phyloP scores from a whole-genome alignment of 176 grass and related monocot species.

The Secale cereale region DNA sequence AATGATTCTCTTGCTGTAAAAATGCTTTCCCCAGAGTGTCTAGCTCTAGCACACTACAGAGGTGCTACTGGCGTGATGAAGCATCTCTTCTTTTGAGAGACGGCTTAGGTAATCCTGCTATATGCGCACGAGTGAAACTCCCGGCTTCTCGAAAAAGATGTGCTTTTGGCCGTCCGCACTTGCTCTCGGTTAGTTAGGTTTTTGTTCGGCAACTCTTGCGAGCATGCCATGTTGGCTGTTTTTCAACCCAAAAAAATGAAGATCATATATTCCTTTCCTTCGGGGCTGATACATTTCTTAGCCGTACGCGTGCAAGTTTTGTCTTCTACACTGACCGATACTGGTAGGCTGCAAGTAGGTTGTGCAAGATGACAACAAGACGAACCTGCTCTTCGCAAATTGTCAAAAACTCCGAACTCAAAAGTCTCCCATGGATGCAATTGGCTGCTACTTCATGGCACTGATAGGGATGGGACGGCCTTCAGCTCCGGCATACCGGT shows the following conservation, averaged over 20 bases:
- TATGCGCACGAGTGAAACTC: neutral
- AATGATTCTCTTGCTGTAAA: neutral
- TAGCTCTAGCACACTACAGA: neutral
- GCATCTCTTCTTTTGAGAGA: neutral
- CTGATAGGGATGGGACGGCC: constrained; percentile 13
- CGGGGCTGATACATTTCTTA: neutral
- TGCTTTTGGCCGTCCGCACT: neutral
- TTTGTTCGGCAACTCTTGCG: neutral
- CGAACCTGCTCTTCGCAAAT: neutral
- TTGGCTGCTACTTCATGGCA: constrained; percentile 24
- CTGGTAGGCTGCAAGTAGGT: neutral
- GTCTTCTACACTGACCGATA: neutral
- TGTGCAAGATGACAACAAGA: constrained; percentile 6
- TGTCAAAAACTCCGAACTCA: constrained; percentile 18
- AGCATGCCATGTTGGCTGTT: neutral
- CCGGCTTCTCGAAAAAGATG: neutral
- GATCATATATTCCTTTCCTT: neutral
- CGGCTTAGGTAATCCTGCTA: neutral
- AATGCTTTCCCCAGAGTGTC: neutral
- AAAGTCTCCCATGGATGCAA: constrained; percentile 5
- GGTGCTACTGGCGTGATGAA: neutral
- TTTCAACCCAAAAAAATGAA: neutral
- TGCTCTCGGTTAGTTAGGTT: neutral
- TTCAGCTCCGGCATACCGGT: constrained; percentile 26
- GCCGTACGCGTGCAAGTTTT: neutral